These are phyloP conservation scores for Alliaria petiolata DNA, from an alignment of 345 rosid genomes.

Conservation along the genomic window DNA sequence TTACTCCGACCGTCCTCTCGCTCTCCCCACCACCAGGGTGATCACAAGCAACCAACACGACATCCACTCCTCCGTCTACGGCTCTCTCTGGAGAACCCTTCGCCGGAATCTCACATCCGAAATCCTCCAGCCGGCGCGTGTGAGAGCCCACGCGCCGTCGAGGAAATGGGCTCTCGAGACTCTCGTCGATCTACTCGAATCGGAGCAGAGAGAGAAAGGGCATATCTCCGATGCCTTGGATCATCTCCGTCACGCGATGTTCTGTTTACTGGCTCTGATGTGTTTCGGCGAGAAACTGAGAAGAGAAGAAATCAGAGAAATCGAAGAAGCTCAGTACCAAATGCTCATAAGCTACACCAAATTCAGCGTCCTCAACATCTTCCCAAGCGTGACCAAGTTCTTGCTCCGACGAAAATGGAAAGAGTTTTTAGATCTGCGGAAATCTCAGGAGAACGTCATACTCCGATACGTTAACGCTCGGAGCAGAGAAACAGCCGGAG, in stretches of 20 bases:
- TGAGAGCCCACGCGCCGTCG: slow-evolving; percentile 31
- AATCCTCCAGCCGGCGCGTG: slow-evolving; percentile 41
- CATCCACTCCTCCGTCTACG: slow-evolving; percentile 41
- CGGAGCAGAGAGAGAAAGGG: slow-evolving; percentile 32
- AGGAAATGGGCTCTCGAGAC: slow-evolving; percentile 45
- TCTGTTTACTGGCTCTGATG: slow-evolving; percentile 30
- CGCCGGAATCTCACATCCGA: slow-evolving; percentile 48
- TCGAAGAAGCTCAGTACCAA: slow-evolving; percentile 31
- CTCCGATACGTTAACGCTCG: slow-evolving; percentile 21
- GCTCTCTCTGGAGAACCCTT: slow-evolving; percentile 42
- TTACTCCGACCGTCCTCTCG: slow-evolving; percentile 42
- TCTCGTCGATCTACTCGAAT: slow-evolving; percentile 15
- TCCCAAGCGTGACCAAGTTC: slow-evolving; percentile 35
- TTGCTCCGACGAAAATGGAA: slow-evolving; percentile 27
- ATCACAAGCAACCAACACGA: slow-evolving; percentile 30
- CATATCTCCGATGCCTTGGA: slow-evolving; percentile 11
- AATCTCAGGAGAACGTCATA: slow-evolving; percentile 25
- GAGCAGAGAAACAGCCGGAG: slow-evolving; percentile 7
- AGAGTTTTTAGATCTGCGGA: slow-evolving; percentile 23
- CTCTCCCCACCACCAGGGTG: slow-evolving; percentile 25
- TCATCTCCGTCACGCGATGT: slow-evolving; percentile 37
- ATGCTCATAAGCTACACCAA: slow-evolving; percentile 24
- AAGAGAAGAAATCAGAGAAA: slow-evolving; percentile 32
- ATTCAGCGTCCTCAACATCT: slow-evolving; percentile 36
- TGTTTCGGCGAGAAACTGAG: slow-evolving; percentile 37